phyloP scores from a whole-genome alignment of 148 eudicot genomes.

The Chenopodium formosanum region DNA sequence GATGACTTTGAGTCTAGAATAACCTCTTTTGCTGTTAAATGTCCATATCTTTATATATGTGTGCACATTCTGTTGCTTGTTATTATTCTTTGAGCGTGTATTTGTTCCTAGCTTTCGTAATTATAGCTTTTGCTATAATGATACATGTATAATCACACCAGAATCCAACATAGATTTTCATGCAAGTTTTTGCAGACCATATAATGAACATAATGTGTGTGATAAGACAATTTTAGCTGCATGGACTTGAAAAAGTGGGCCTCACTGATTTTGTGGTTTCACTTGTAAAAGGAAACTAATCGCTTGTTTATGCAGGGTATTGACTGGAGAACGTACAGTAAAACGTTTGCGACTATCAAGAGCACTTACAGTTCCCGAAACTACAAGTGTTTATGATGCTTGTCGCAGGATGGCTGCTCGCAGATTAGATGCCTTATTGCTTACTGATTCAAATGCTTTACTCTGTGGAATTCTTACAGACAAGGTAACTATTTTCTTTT shows the following conservation, averaged over 20 bases:
- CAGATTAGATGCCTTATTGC: conserved; percentile 81
- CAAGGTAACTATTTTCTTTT: conserved; percentile 49
- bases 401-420: conserved; percentile 92
- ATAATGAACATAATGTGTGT: neutral
- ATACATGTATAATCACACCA: neutral
- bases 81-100: neutral
- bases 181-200: neutral
- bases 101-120: neutral
- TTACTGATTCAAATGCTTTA: conserved; percentile 91
- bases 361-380: conserved; percentile 92
- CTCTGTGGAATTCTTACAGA: conserved; percentile 96
- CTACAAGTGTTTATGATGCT: conserved; percentile 83
- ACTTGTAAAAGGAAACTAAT: neutral
- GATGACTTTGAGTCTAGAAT: neutral
- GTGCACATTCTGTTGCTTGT: neutral
- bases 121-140: neutral
- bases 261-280: neutral
- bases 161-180: neutral
- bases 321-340: conserved; percentile 87
- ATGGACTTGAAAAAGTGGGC: neutral
- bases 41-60: neutral
- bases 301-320: conserved; percentile 49
- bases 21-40: neutral
- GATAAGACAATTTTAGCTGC: neutral
- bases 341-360: conserved; percentile 80